phyloP scores from a whole-genome alignment of 228 moss, liverwort and hornwort species.

The Sphagnum fallax region DNA sequence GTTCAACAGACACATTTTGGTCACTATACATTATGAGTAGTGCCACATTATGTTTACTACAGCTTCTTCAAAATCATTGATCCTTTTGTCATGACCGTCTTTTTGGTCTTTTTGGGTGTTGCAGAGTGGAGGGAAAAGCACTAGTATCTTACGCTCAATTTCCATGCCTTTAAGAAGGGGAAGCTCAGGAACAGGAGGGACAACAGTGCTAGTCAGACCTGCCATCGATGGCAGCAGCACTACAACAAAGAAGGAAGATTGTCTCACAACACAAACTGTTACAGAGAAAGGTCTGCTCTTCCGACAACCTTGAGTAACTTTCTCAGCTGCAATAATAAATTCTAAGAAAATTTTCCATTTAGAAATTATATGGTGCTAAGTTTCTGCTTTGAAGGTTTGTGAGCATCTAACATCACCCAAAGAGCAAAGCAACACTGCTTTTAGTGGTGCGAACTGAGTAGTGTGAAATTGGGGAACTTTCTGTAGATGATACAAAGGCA shows the following conservation, averaged over 20 bases:
- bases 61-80: no score
- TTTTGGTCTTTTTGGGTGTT: neutral
- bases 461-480: neutral
- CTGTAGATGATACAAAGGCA: slow-evolving; percentile 32
- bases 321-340: neutral
- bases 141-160: slow-evolving; percentile 31
- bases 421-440: neutral
- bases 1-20: neutral
- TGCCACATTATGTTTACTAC: no score
- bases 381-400: neutral
- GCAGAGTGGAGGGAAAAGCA: slow-evolving; percentile 36
- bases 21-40: neutral
- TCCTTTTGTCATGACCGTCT: no score
- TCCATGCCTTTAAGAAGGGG: slow-evolving; percentile 30
- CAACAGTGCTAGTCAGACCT: slow-evolving; percentile 36
- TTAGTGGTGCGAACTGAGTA: neutral
- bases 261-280: slow-evolving; percentile 21
- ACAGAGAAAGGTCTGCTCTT: slow-evolving; percentile 31
- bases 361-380: neutral
- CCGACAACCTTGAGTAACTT: neutral
- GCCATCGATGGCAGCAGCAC: slow-evolving; percentile 17
- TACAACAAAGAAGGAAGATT: slow-evolving; percentile 15
- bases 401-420: neutral
- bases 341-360: neutral
- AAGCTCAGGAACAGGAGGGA: slow-evolving; percentile 26